Conservation (phyloP, 495 filamentous ascomycete genomes). For the Penicillium pulvis region DNA sequence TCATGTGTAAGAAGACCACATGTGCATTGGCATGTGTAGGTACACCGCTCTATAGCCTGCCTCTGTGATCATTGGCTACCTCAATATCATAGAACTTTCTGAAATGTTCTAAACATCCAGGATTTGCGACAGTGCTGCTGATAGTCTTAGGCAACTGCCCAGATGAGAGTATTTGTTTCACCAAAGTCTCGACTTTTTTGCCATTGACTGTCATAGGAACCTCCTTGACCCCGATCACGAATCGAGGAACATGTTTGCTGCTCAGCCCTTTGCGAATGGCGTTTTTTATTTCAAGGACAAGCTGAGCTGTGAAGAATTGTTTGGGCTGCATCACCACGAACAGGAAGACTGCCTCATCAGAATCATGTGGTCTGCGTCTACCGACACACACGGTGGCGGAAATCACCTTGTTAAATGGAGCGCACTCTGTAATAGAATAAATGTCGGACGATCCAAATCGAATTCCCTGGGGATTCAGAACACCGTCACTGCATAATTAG, state of each 20-base stretch:
- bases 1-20: background rate
- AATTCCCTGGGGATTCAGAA: conserved; percentile 72
- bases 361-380: conserved; percentile 61
- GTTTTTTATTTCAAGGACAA: conserved; percentile 59
- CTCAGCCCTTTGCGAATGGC: conserved; percentile 62
- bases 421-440: conserved; percentile 64
- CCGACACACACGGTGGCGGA: conserved; percentile 70
- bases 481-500: conserved; percentile 56
- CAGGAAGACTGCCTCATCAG: conserved; percentile 69
- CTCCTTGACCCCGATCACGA: conserved; percentile 70
- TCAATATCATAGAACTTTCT: conserved; percentile 20
- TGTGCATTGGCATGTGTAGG: background rate
- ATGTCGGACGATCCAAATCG: conserved; percentile 75
- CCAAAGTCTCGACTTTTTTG: conserved; percentile 78
- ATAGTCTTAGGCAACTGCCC: conserved; percentile 18
- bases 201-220: conserved; percentile 77
- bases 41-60: conserved; percentile 13
- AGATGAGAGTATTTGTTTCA: conserved; percentile 69
- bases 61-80: background rate
- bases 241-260: conserved; percentile 70
- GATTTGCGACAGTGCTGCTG: conserved; percentile 28
- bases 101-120: conserved; percentile 20
- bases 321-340: conserved; percentile 71
- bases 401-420: conserved; percentile 54
- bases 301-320: conserved; percentile 46